phyloP scores from a whole-genome alignment of 306 rosid species.

The Vachellia collinsii region DNA sequence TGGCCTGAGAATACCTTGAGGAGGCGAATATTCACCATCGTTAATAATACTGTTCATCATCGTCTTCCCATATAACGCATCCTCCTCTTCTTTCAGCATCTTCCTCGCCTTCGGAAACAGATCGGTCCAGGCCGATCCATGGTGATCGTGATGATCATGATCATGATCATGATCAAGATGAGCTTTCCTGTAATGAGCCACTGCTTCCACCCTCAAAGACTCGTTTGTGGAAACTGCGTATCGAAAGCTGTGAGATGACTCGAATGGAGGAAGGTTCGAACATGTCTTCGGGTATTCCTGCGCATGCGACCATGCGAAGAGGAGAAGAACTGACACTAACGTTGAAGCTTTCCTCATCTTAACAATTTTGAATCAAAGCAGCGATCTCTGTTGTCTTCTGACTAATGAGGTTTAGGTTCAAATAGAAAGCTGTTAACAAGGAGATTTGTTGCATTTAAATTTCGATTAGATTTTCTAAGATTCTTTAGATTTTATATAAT shows the following conservation, averaged over 20 bases:
- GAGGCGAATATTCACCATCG: conserved; percentile 15
- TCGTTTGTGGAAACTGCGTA: conserved; percentile 55
- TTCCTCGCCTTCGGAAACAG: conserved; percentile 75
- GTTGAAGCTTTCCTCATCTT: neutral
- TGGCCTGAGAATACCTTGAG: conserved; percentile 52
- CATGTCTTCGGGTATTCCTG: conserved; percentile 55
- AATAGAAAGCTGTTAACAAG: too few species aligned
- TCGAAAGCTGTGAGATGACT: conserved; percentile 54
- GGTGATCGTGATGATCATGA: conserved; percentile 55
- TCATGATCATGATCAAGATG: conserved; percentile 56
- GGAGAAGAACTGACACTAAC: neutral
- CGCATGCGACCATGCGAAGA: conserved; percentile 10
- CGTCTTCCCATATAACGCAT: too few species aligned
- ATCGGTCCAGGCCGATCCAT: conserved; percentile 73
- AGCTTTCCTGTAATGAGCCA: conserved; percentile 63
- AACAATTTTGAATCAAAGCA: neutral
- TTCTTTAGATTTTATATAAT: too few species aligned
- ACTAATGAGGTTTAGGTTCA: too few species aligned
- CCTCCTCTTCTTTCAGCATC: neutral
- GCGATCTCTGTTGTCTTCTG: too few species aligned
- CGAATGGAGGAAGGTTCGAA: conserved; percentile 57
- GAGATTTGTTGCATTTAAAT: too few species aligned
- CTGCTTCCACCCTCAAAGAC: conserved; percentile 58
- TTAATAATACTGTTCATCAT: too few species aligned
- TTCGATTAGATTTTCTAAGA: too few species aligned